Evolutionary conservation across 2,329 filamentous ascomycete genomes (phyloP).

Genomic region (Leptographium lundbergii): DNA sequence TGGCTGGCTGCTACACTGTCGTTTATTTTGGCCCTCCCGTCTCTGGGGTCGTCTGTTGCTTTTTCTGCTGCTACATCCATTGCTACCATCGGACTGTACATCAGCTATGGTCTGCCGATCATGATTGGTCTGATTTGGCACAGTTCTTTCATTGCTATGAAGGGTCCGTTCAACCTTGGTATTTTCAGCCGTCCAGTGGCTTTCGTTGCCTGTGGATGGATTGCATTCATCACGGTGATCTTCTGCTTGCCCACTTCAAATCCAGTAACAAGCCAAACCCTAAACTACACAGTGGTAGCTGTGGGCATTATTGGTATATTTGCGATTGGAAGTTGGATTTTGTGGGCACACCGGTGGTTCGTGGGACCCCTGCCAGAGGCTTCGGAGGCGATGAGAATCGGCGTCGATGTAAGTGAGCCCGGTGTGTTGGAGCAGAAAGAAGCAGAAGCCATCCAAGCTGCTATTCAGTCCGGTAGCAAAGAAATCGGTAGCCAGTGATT

Average conservation of each 20-base stretch:
- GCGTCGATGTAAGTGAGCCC: slow-evolving; percentile 33
- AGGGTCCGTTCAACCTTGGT: slow-evolving; percentile 43
- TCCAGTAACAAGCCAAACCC: slow-evolving; percentile 40
- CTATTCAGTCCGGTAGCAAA: not conserved
- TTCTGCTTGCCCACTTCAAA: slow-evolving; percentile 45
- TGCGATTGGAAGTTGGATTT: slow-evolving; percentile 32
- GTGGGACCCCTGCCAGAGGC: slow-evolving; percentile 41
- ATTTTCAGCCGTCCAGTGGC: slow-evolving; percentile 33
- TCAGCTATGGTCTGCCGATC: slow-evolving; percentile 45
- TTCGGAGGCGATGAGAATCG: slow-evolving; percentile 32
- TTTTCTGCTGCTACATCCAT: slow-evolving; percentile 47
- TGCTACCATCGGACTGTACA: slow-evolving; percentile 45
- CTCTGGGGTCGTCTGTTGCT: slow-evolving; percentile 39
- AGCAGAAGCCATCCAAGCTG: slow-evolving; percentile 10
- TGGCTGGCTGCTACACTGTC: slow-evolving; percentile 41
- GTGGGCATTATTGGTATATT: slow-evolving; percentile 42
- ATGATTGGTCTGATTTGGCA: slow-evolving; percentile 40
- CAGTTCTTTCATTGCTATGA: slow-evolving; percentile 31
- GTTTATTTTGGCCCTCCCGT: slow-evolving; percentile 42
- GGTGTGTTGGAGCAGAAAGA: slow-evolving; percentile 26
- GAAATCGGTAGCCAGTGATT: not conserved
- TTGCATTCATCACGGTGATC: slow-evolving; percentile 40
- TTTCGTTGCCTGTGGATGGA: slow-evolving; percentile 35
- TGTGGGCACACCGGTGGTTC: slow-evolving; percentile 43
- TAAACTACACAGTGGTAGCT: slow-evolving; percentile 47